Evolutionary conservation across 495 filamentous ascomycete genomes (phyloP).

Genomic region (Xylaria curta): DNA sequence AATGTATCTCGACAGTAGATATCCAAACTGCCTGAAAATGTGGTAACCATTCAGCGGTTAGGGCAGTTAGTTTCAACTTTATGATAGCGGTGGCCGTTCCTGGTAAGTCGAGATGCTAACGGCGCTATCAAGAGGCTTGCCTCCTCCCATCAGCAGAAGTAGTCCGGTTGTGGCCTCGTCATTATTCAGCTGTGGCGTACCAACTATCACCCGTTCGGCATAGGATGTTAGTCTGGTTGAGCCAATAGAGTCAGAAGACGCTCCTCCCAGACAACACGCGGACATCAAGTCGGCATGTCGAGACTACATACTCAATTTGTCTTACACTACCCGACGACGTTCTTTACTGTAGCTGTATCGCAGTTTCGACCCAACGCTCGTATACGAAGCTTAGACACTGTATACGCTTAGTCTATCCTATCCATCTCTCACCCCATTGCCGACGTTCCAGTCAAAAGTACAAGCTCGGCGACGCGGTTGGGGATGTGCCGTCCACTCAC

Average conservation of each 20-base stretch:
- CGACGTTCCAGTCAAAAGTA: slow-evolving; percentile 13
- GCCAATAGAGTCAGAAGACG: slow-evolving; percentile 14
- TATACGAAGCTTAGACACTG: not conserved
- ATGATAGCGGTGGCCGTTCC: slow-evolving; percentile 2
- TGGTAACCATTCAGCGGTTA: slow-evolving; percentile 28
- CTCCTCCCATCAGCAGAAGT: slow-evolving; percentile 27
- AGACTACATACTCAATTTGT: slow-evolving; percentile 5
- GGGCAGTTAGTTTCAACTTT: slow-evolving; percentile 13
- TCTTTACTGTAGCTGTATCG: slow-evolving; percentile 4
- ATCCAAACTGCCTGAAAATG: not conserved
- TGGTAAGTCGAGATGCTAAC: not conserved
- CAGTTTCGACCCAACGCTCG: not conserved
- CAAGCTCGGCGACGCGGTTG: slow-evolving; percentile 11
- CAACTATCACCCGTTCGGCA: slow-evolving; percentile 30
- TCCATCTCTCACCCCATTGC: not conserved
- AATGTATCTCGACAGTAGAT: slow-evolving; percentile 4
- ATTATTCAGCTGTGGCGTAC: slow-evolving; percentile 52
- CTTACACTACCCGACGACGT: slow-evolving; percentile 8
- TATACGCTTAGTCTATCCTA: slow-evolving; percentile 5
- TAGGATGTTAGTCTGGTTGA: slow-evolving; percentile 15
- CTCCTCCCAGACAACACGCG: not conserved
- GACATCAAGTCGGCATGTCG: slow-evolving; percentile 17
- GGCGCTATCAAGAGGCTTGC: slow-evolving; percentile 32
- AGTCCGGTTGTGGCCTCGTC: slow-evolving; percentile 35
- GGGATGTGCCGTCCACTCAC: slow-evolving; percentile 3